Evolutionary conservation across 441 rosid species (phyloP).

Genomic region (Populus trichocarpa): DNA sequence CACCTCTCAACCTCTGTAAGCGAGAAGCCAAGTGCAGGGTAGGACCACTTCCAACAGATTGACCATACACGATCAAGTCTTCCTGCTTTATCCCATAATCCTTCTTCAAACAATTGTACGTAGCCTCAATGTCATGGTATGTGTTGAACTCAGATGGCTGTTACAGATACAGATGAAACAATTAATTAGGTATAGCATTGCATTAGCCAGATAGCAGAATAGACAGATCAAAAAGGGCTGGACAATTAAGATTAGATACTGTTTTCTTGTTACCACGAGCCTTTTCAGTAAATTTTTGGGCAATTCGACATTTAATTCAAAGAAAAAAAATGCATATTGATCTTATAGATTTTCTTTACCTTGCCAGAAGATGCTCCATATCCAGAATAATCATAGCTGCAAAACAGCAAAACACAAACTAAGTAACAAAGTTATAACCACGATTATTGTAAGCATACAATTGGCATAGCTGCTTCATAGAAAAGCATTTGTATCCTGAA

Average conservation of each 20-base stretch:
- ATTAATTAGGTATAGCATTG: constrained; percentile 15
- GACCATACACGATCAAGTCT: constrained; percentile 84
- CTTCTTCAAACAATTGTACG: constrained; percentile 67
- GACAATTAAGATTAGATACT: too few relatives aligned
- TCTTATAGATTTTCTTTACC: constrained; percentile 37
- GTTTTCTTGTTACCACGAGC: background rate
- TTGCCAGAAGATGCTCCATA: constrained; percentile 96
- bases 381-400: constrained; percentile 97
- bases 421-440: background rate
- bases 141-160: constrained; percentile 94
- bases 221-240: background rate
- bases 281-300: too few relatives aligned
- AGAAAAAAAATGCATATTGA: background rate
- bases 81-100: constrained; percentile 71
- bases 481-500: background rate
- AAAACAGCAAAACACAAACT: constrained; percentile 8
- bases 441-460: background rate
- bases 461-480: background rate
- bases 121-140: constrained; percentile 86
- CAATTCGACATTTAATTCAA: background rate
- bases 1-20: constrained; percentile 67
- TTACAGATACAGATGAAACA: constrained; percentile 16
- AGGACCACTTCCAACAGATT: constrained; percentile 97
- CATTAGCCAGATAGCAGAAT: background rate
- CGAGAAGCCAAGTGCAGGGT: constrained; percentile 80